Percentiles rank a stretch among this genome's conserved stretches.
Evolutionary conservation across 352 stramenopile species (phyloP).

Genomic region (Pythium sukuiense): DNA sequence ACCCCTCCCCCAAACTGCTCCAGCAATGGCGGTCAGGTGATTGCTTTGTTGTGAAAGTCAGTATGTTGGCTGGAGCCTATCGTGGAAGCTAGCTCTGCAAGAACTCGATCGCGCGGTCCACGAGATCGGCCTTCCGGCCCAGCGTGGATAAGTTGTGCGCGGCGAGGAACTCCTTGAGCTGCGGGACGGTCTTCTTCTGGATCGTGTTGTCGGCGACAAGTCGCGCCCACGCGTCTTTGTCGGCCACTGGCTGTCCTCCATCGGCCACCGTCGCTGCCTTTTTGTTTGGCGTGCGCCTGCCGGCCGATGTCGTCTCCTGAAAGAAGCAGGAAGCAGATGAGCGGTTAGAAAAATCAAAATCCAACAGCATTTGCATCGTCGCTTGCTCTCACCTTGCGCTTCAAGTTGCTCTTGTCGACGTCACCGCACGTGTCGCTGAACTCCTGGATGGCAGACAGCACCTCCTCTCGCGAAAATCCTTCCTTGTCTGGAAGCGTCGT

Average conservation of each 20-base stretch:
- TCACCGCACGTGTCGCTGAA: slow-evolving; percentile 27
- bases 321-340: not conserved
- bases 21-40: too few relatives aligned
- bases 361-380: not conserved
- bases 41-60: slow-evolving; percentile 3
- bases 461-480: slow-evolving; percentile 64
- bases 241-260: slow-evolving; percentile 28
- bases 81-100: slow-evolving; percentile 28
- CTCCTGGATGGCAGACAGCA: slow-evolving; percentile 34
- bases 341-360: not conserved
- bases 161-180: slow-evolving; percentile 70
- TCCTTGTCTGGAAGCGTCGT: slow-evolving; percentile 72
- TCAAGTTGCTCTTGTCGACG: slow-evolving; percentile 21
- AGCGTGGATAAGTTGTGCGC: slow-evolving; percentile 40
- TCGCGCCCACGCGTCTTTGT: slow-evolving; percentile 49
- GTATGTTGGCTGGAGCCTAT: not conserved
- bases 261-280: slow-evolving; percentile 33
- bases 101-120: slow-evolving; percentile 51
- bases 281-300: slow-evolving; percentile 36
- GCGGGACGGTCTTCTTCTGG: slow-evolving; percentile 70
- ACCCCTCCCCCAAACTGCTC: too few relatives aligned
- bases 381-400: slow-evolving; percentile 25
- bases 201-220: slow-evolving; percentile 50
- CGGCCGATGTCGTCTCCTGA: slow-evolving; percentile 11
- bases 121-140: slow-evolving; percentile 68